Base-by-base conservation (phyloP, 352 stramenopile genomes). In the Detonula confervacea region DNA sequence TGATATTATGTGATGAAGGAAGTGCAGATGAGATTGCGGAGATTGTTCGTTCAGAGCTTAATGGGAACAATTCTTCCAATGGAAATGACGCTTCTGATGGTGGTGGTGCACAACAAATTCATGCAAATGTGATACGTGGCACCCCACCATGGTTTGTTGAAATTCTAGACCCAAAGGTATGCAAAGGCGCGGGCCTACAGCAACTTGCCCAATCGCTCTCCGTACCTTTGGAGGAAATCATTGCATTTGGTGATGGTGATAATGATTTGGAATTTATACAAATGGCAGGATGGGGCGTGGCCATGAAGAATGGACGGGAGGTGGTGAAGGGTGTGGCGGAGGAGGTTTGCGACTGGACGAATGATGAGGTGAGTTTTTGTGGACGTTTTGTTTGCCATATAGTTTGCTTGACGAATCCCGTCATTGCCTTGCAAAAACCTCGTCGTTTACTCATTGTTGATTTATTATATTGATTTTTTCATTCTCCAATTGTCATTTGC, bases 211-310 rank as follows among this genome's bases (percentile, higher is more conserved):
- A 86, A 35, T 33, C 73, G 18, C 55, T 93, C 24, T 56, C 64
- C 0, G 64, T 94, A 16, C 24, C 37, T 27, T 37, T 93, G 16
- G 80, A 80, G 24, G 54, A 90, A 44, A 77, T 84, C 6, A 69
- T 94, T 35, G 87, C 91, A 2, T 93, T 95, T 77, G 91, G 91
- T 8, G 91, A 95, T 80, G 91, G 89, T n/a, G 80, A 90, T 20
- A 95, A 95, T 74, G 91, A 95, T 78, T 47, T 91, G 9, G 89
- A 95, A 66, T 91, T 95, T 51, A 37, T 95, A 1, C 20, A 91
- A 64, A 68, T 80, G 27, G 87, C 84, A 16, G 88, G 91, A 25
- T 57, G 80, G 51, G 88, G 91, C 14, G 60, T 93, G 39, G 89
- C 88, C 0, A 94, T 95, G 88, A 87, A 90, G 18, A 95, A 95